Percentiles rank a stretch among this genome's conserved stretches.
These are phyloP conservation scores for Symbiotaphrina buchneri DNA, from an alignment of 495 filamentous ascomycete genomes.

Conservation along the genomic window DNA sequence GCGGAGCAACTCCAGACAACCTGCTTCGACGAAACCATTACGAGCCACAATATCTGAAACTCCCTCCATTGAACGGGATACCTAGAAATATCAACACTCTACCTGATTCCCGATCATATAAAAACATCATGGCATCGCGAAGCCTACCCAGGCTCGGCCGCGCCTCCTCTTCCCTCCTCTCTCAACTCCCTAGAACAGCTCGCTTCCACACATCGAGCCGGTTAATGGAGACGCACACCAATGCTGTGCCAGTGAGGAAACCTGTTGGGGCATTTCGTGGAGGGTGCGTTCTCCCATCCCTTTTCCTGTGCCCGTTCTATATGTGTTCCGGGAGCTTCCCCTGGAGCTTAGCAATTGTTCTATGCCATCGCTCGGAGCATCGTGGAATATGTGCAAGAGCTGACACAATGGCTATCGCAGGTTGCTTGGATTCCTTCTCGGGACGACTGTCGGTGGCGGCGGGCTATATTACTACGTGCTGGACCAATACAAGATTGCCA, in stretches of 20 bases:
- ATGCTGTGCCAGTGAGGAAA: conserved; percentile 42
- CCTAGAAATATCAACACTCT: no score
- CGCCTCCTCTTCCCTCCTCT: no score
- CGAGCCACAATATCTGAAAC: no score
- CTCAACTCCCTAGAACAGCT: no score
- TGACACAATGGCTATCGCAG: conserved; percentile 18
- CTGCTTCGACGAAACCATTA: no score
- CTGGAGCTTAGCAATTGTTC: conserved; percentile 1
- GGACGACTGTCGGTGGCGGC: conserved; percentile 53
- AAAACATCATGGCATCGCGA: no score
- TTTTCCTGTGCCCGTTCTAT: not conserved
- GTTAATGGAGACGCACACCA: conserved; percentile 5
- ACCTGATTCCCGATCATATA: no score
- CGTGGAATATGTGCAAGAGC: not conserved
- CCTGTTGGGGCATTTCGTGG: conserved; percentile 83
- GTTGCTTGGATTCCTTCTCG: conserved; percentile 83
- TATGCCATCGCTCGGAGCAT: not conserved
- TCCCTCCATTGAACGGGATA: no score
- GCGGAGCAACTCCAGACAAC: no score
- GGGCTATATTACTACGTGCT: conserved; percentile 80
- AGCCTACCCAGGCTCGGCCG: no score
- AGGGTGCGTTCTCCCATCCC: conserved; percentile 36
- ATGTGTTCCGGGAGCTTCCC: not conserved
- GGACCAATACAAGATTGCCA: conserved; percentile 80
- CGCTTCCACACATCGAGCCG: no score